A percentile compares a stretch with the other conserved stretches of the same genome.
phyloP scores from a whole-genome alignment of 2,329 filamentous ascomycete species.

The Claviceps monticola region DNA sequence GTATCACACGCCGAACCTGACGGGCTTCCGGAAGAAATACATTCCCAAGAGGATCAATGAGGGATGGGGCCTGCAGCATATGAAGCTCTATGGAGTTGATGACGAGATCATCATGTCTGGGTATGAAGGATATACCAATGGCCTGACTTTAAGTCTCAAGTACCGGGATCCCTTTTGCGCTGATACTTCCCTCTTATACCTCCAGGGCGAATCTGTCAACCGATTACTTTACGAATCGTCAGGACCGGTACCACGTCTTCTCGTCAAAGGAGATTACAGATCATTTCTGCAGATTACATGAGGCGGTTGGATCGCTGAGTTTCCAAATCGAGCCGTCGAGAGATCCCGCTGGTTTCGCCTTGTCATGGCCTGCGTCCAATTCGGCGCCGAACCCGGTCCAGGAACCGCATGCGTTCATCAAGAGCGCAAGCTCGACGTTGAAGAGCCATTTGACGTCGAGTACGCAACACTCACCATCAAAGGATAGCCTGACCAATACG shows the following conservation, averaged over 20 bases:
- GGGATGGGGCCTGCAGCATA: slow-evolving; percentile 95
- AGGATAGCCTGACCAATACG: slow-evolving; percentile 37
- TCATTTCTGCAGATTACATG: slow-evolving; percentile 69
- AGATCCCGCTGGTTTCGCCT: slow-evolving; percentile 40
- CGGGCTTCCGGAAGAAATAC: slow-evolving; percentile 67
- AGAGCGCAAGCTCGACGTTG: slow-evolving; percentile 52
- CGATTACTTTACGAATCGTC: slow-evolving; percentile 92
- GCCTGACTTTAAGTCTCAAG: background rate
- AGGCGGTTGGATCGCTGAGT: slow-evolving; percentile 64
- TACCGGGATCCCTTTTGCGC: background rate
- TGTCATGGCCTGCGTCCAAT: slow-evolving; percentile 66
- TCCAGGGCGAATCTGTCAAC: slow-evolving; percentile 66
- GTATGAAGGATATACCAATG: slow-evolving; percentile 24
- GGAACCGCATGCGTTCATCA: slow-evolving; percentile 54
- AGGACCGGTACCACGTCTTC: slow-evolving; percentile 91
- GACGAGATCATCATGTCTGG: slow-evolving; percentile 92
- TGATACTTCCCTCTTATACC: background rate
- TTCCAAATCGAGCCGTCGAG: slow-evolving; percentile 58
- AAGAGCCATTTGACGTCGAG: slow-evolving; percentile 45
- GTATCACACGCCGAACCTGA: slow-evolving; percentile 96
- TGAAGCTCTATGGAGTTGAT: slow-evolving; percentile 95
- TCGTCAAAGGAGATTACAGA: slow-evolving; percentile 64
- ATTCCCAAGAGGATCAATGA: slow-evolving; percentile 89
- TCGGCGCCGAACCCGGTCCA: slow-evolving; percentile 60
- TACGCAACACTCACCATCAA: background rate